These are phyloP conservation scores for Nicotiana obtusifolia DNA, from an alignment of 257 asterid species.

Conservation along the genomic window DNA sequence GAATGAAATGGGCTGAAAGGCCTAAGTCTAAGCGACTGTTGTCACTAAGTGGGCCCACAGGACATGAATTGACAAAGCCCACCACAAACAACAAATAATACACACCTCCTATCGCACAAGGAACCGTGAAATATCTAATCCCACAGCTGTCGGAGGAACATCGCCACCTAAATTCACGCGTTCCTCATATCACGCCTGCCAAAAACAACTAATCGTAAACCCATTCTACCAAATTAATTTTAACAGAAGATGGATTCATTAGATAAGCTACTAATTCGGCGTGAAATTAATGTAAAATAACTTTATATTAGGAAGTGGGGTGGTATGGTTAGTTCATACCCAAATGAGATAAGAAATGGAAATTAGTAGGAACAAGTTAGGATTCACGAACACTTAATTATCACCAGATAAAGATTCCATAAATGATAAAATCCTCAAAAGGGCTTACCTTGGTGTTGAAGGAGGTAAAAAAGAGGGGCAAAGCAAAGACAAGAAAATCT, in stretches of 20 bases:
- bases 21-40: neutral
- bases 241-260: neutral
- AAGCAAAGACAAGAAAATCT: neutral
- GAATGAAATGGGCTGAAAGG: too few relatives aligned
- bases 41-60: neutral
- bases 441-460: neutral
- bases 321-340: neutral
- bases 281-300: too few relatives aligned
- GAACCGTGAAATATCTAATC: neutral
- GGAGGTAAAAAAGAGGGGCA: too few relatives aligned
- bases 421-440: neutral
- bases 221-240: neutral
- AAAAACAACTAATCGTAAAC: neutral
- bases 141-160: neutral
- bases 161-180: conserved; percentile 51
- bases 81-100: neutral
- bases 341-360: neutral
- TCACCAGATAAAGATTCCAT: neutral
- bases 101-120: neutral
- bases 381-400: neutral
- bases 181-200: conserved; percentile 4
- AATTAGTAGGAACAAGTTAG: neutral
- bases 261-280: too few relatives aligned
- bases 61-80: neutral
- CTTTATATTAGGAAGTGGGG: too few relatives aligned